Evolutionary conservation across 1,284 basidiomycete genomes (phyloP).

Genomic region (Ganoderma resinaceum): DNA sequence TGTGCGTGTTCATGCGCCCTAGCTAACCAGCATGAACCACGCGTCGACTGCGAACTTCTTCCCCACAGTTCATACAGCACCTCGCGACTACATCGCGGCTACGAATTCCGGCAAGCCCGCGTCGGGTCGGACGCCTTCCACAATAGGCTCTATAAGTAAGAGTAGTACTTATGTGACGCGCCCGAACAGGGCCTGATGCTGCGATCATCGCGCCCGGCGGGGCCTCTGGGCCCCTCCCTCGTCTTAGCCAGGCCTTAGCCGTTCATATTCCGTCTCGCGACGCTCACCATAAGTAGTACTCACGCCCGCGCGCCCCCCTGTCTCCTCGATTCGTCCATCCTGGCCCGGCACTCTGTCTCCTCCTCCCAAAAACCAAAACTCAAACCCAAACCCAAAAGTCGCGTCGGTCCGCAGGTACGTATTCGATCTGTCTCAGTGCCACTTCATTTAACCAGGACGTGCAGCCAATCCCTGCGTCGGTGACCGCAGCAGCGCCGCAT

Average conservation of each 20-base stretch:
- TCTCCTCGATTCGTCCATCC: slow-evolving; percentile 12
- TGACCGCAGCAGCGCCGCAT: neutral
- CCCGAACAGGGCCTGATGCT: neutral
- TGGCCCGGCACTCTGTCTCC: slow-evolving; percentile 14
- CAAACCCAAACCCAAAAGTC: slow-evolving; percentile 4
- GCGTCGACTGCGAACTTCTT: neutral
- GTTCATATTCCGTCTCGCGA: slow-evolving; percentile 1
- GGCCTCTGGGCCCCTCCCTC: neutral
- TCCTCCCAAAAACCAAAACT: slow-evolving; percentile 4
- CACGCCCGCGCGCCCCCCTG: neutral
- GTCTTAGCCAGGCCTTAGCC: neutral
- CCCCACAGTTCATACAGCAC: neutral
- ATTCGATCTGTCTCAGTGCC: neutral
- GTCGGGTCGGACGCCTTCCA: neutral
- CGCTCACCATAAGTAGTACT: neutral
- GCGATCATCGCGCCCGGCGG: neutral
- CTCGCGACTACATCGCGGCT: neutral
- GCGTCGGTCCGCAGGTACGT: neutral
- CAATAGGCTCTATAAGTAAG: too few relatives aligned
- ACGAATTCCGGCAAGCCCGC: neutral
- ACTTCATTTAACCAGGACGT: neutral
- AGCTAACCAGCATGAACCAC: neutral
- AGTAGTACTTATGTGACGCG: too few relatives aligned
- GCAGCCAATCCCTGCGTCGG: neutral
- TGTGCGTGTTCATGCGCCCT: neutral